Base-by-base conservation (phyloP, 2,329 filamentous ascomycete species). In the Aspergillus japonicus region DNA sequence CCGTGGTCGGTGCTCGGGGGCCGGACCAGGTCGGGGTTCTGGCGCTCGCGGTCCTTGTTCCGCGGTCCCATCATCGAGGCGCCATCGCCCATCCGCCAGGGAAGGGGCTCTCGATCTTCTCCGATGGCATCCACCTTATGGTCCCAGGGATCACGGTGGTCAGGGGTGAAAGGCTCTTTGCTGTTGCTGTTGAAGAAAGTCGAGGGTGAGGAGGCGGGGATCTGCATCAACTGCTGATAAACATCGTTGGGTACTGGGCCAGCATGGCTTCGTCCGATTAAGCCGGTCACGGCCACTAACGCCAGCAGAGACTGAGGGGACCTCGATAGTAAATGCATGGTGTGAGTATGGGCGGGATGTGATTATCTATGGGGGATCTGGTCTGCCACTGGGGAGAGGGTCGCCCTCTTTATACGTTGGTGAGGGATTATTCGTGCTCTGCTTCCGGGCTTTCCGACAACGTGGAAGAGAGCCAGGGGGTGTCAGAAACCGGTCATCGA, bases 1-100 rank as follows among this genome's bases (percentile, higher is more conserved):
- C 56, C 56, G n/a, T 57, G 56, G 56, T 57, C 56, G 7, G 56
- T 57, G 39, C 56, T 57, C 4, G 56, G 56, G 10, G 56, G 56
- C 5, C 56, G 56, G 4, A 57, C n/a, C 23, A 57, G 44, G 14
- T 57, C 56, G 5, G 56, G 56, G 26, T 57, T 57, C 49, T 57
- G 56, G 56, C 56, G 56, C 49, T 57, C 56, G 19, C 56, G 56
- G 26, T 57, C 56, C 42, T 57, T 57, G 49, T 57, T 57, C 2
- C 56, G 56, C 6, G 56, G 56, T 10, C 56, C 56, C 48, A 51
- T 51, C 33, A 57, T 16, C 10, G 49, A 52, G 49, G 56, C 56
- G 11, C 56, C 56, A 10, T 57, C 56, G 35, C 56, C 49, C 48
- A 51, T 57, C 47, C 56, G 56, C 56, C 56, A 57, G 26, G 56